phyloP scores from a whole-genome alignment of 2,329 filamentous ascomycete genomes.

The Cryphonectria radicalis region DNA sequence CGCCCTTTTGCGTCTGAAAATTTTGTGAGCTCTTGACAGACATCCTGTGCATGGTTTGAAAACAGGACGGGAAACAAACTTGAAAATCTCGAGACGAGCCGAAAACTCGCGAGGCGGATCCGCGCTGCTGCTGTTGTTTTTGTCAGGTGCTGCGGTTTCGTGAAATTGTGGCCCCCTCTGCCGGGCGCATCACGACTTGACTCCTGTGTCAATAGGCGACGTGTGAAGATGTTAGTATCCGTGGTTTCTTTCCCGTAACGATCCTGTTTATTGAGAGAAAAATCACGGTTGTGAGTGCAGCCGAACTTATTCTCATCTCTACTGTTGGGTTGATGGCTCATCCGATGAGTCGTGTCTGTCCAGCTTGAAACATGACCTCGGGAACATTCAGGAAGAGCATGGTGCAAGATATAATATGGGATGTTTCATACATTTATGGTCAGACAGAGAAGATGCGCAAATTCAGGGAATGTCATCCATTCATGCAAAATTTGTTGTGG shows the following conservation, averaged over 20 bases:
- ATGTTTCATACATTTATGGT: background rate
- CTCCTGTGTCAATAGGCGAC: background rate
- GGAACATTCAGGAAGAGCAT: background rate
- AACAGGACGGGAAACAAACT: conserved; percentile 7
- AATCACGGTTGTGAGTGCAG: background rate
- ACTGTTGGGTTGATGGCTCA: background rate
- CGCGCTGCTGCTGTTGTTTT: background rate
- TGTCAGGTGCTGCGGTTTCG: conserved; percentile 7
- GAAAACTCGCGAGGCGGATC: conserved; percentile 1
- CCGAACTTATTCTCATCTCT: background rate
- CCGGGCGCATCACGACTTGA: background rate
- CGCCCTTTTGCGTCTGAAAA: background rate
- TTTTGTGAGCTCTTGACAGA: background rate
- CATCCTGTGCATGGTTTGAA: background rate
- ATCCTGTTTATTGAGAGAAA: background rate
- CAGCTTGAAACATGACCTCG: background rate
- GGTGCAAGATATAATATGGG: background rate
- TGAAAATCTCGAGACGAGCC: conserved; percentile 9
- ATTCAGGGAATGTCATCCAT: background rate
- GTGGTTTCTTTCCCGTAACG: background rate
- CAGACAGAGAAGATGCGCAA: background rate
- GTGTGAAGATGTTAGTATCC: background rate
- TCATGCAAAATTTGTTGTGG: background rate
- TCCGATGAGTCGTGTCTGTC: background rate
- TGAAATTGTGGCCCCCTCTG: conserved; percentile 1